Conservation (phyloP, 345 rosid genomes). For the Aquilaria yunnanensis region DNA sequence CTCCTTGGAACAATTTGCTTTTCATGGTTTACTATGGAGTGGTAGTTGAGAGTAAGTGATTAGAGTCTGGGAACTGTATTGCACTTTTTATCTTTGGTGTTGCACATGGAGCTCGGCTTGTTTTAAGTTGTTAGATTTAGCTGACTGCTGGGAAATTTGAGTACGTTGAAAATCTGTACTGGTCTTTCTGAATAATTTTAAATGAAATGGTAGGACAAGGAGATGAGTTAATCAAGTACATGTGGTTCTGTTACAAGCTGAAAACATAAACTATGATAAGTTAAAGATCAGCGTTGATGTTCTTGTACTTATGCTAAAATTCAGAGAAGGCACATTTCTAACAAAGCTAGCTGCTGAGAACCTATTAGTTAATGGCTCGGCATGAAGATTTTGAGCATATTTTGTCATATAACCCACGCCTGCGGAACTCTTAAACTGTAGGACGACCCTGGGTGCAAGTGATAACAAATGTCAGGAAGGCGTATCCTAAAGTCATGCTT, state of each 20-base stretch:
- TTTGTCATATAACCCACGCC: too few relatives aligned
- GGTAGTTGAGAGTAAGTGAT: slow-evolving; percentile 57
- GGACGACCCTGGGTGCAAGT: slow-evolving; percentile 83
- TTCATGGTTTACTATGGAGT: slow-evolving; percentile 81
- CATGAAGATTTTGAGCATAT: slow-evolving; percentile 4
- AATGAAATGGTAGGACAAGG: too few relatives aligned
- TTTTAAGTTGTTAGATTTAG: too few relatives aligned
- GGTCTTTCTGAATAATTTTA: too few relatives aligned
- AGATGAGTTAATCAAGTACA: too few relatives aligned
- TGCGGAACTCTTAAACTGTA: slow-evolving; percentile 28
- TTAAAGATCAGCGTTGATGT: too few relatives aligned
- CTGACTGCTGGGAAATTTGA: too few relatives aligned
- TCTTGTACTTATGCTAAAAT: too few relatives aligned
- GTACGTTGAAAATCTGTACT: too few relatives aligned
- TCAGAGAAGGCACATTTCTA: not conserved
- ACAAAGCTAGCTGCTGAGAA: not conserved
- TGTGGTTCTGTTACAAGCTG: too few relatives aligned
- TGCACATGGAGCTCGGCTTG: not conserved
- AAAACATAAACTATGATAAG: too few relatives aligned
- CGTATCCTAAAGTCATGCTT: slow-evolving; percentile 63
- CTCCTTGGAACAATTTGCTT: slow-evolving; percentile 85
- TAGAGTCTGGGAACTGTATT: not conserved
- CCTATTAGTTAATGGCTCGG: not conserved
- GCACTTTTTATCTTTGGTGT: not conserved
- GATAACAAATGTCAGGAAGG: slow-evolving; percentile 62